Conservation (phyloP, 1,139 yeast species). For the Sugiyamaella novakii region DNA sequence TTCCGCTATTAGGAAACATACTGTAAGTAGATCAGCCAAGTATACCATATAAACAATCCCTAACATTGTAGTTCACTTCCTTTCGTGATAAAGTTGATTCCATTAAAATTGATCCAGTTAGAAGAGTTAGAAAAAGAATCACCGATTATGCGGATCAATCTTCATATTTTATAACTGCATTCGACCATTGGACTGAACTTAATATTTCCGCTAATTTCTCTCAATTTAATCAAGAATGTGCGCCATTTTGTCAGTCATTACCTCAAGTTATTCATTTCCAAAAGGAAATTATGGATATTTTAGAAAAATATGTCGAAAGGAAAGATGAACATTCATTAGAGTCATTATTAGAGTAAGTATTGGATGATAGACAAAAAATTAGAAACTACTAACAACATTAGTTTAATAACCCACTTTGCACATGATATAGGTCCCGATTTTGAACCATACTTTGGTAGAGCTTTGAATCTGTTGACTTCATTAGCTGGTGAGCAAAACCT, state of each 20-base stretch:
- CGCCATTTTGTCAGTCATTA: slow-evolving; percentile 62
- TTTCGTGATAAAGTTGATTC: slow-evolving; percentile 83
- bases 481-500: slow-evolving; percentile 53
- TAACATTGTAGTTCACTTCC: slow-evolving; percentile 53
- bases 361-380: no score
- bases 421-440: slow-evolving; percentile 95
- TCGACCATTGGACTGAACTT: slow-evolving; percentile 86
- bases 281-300: slow-evolving; percentile 55
- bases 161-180: slow-evolving; percentile 77
- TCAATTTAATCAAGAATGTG: slow-evolving; percentile 60
- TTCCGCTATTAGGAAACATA: slow-evolving; percentile 29
- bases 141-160: slow-evolving; percentile 62
- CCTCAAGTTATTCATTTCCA: slow-evolving; percentile 83
- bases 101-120: slow-evolving; percentile 80
- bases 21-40: no score
- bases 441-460: slow-evolving; percentile 61
- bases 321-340: slow-evolving; percentile 75
- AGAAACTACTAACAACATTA: slow-evolving; percentile 20
- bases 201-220: slow-evolving; percentile 76
- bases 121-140: slow-evolving; percentile 62
- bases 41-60: no score
- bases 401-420: slow-evolving; percentile 74
- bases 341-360: slow-evolving; percentile 67
- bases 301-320: slow-evolving; percentile 52
- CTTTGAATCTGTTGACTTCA: slow-evolving; percentile 55